Percentiles rank a stretch among this genome's conserved stretches.
These are phyloP conservation scores for Psilocybe cyanescens DNA, from an alignment of 768 basidiomycete genomes.

Conservation along the genomic window DNA sequence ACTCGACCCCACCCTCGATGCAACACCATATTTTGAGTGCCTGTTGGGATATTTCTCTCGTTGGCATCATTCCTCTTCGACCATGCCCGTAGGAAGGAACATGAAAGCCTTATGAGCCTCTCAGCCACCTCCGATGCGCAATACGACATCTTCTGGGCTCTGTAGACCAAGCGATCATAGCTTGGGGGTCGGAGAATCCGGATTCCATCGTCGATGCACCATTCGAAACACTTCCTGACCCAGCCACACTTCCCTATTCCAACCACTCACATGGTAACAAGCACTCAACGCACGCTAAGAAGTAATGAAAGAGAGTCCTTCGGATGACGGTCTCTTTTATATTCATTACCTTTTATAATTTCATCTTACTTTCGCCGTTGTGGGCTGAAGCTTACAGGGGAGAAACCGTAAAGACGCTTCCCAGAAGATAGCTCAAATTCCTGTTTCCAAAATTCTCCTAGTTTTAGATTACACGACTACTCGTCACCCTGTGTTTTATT, in stretches of 20 bases:
- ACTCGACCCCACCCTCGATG: neutral
- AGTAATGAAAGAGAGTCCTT: too few relatives aligned
- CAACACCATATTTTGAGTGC: neutral
- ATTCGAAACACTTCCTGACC: neutral
- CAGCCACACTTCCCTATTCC: neutral
- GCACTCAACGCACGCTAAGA: too few relatives aligned
- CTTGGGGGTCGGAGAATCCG: neutral
- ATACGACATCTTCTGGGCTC: neutral
- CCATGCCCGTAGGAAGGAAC: neutral
- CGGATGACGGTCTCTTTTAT: too few relatives aligned
- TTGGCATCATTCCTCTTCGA: neutral
- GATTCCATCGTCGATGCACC: neutral
- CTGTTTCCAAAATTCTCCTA: too few relatives aligned
- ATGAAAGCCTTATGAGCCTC: neutral
- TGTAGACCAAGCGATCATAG: slow-evolving; percentile 4
- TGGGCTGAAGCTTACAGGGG: too few relatives aligned
- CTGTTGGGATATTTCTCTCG: slow-evolving; percentile 1
- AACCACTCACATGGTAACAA: too few relatives aligned
- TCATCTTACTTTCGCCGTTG: too few relatives aligned
- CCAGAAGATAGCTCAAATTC: too few relatives aligned
- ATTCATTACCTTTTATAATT: too few relatives aligned
- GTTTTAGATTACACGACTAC: too few relatives aligned
- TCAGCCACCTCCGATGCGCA: neutral
- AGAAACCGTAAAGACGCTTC: too few relatives aligned
- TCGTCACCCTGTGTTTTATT: too few relatives aligned